phyloP scores from a whole-genome alignment of 73 alveolate species.

The Symbiodinium pilosum region DNA sequence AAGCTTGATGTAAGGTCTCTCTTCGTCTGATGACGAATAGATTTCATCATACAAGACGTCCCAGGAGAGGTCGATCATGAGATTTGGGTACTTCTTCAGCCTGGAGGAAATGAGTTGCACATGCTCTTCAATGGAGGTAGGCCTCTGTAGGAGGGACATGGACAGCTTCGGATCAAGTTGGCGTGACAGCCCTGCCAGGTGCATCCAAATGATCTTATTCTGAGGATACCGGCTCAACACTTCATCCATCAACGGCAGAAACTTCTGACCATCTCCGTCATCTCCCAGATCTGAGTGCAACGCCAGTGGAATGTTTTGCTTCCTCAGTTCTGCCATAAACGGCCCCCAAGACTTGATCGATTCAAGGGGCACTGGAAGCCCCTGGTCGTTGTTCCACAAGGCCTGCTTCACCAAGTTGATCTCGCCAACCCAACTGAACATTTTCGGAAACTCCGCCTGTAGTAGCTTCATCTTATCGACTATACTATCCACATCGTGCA shows the following conservation, averaged over 20 bases:
- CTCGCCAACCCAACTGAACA: conserved; percentile 94
- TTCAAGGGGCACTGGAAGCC: conserved; percentile 9
- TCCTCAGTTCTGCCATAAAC: conserved; percentile 56
- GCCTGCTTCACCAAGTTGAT: conserved; percentile 94
- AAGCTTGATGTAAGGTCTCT: conserved; percentile 39
- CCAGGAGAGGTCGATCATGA: conserved; percentile 82
- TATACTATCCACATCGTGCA: neutral
- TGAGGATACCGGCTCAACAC: conserved; percentile 44
- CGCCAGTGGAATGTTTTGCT: conserved; percentile 58
- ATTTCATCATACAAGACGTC: conserved; percentile 60
- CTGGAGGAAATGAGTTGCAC: conserved; percentile 23
- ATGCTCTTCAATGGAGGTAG: conserved; percentile 52
- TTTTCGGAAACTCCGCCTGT: conserved; percentile 49
- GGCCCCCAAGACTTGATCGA: conserved; percentile 37
- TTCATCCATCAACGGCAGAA: conserved; percentile 40
- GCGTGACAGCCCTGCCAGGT: conserved; percentile 55
- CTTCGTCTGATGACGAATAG: neutral
- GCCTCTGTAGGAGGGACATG: neutral
- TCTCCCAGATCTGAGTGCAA: conserved; percentile 52
- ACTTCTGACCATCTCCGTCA: conserved; percentile 19
- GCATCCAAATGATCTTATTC: conserved; percentile 85
- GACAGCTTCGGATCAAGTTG: conserved; percentile 51
- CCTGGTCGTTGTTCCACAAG: conserved; percentile 31
- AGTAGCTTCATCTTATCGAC: conserved; percentile 29
- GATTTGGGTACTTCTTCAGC: conserved; percentile 76